Evolutionary conservation across 768 basidiomycete species (phyloP), one percentile per base, ranked within the genome.

Genomic region (Pleurotus tuber-regium): DNA sequence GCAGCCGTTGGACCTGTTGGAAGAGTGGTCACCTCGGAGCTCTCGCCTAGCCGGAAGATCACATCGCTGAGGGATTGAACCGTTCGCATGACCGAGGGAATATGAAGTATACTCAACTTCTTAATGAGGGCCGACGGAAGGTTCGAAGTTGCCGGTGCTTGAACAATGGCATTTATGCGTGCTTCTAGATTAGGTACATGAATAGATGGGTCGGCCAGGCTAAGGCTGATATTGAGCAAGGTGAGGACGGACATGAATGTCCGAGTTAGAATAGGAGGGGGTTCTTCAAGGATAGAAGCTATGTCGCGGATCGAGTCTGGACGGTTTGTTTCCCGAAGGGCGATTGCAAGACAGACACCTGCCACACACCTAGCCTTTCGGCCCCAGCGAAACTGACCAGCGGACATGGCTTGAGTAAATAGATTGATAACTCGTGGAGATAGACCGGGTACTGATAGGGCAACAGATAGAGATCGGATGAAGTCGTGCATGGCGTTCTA

Each of bases 261-360:
- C 26, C 82, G 82, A 3, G 80, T 73, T 40, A 90, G 69, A 31
- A 76, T 66, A 28, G 71, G 54, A 14, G 72, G 63, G 19, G 80
- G 69, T 47, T 83, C 79, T 43, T 80, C 75, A 25, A 89, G 71
- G 21, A 88, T 67, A 57, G 78, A 81, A 3, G 89, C 84, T 54
- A 93, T 81, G 55, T 89, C 82, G 47, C 73, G 74, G 41, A 91
- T 71, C 10, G 79, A 79, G 62, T 87, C 85, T 24, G 86, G 81
- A 51, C 79, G 83, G 59, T 74, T 81, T 52, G 77, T 74, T 70
- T 91, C 86, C 43, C 89, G 84, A 36, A 91, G 71, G 4, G 87
- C 83, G 50, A 91, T 76, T 21, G 82, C 77, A 23, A 91, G 70
- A 40, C 83, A 80, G 2, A 84, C 87, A 10, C 82, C 91, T 0